Evolutionary conservation across 768 basidiomycete species (phyloP).

Genomic region (Amanita rubescens): DNA sequence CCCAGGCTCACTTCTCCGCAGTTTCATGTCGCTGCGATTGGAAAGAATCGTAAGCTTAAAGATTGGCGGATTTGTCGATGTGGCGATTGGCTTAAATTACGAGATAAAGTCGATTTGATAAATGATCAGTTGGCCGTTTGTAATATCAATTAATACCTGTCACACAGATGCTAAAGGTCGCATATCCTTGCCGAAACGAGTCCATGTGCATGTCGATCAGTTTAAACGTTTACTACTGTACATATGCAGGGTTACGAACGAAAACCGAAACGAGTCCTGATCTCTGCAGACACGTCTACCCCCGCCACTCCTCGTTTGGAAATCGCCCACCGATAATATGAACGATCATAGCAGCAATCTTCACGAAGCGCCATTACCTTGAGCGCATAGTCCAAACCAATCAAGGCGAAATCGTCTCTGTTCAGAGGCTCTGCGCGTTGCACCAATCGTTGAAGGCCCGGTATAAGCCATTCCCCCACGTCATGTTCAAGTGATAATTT

Average conservation of each 20-base stretch:
- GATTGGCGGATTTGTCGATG: background rate
- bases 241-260: background rate
- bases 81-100: too few relatives aligned
- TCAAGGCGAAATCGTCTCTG: constrained; percentile 13
- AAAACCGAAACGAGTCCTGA: background rate
- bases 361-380: constrained; percentile 2
- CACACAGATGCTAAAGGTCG: too few relatives aligned
- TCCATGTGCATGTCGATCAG: too few relatives aligned
- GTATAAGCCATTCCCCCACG: constrained; percentile 22
- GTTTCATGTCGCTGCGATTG: background rate
- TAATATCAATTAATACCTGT: too few relatives aligned
- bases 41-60: background rate
- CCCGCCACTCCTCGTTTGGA: background rate
- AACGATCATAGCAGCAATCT: background rate
- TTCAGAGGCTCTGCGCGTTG: constrained; percentile 17
- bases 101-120: too few relatives aligned
- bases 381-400: constrained; percentile 9
- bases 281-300: background rate
- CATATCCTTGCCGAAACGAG: too few relatives aligned
- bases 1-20: background rate
- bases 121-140: too few relatives aligned
- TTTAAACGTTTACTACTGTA: too few relatives aligned
- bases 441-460: constrained; percentile 16
- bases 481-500: constrained; percentile 18
- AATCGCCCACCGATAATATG: too few relatives aligned